These are phyloP conservation scores for Neurospora cerealis DNA, from an alignment of 495 filamentous ascomycete species.

Conservation along the genomic window DNA sequence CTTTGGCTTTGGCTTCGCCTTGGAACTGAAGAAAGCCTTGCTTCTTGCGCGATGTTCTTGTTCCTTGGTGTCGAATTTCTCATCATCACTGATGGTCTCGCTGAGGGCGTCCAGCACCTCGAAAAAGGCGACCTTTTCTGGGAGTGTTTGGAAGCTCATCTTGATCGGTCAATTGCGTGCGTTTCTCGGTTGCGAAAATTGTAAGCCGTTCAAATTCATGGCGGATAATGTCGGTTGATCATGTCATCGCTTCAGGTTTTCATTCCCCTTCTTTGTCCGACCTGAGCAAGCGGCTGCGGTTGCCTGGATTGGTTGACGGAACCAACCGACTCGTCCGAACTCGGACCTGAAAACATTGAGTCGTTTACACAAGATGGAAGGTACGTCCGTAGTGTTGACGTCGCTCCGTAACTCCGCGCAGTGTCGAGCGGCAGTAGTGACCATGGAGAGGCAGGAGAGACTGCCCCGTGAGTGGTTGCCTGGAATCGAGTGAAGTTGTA, in stretches of 20 bases:
- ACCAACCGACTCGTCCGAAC: background rate
- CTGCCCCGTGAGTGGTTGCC: background rate
- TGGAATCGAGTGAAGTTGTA: background rate
- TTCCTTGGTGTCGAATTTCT: conserved; percentile 13
- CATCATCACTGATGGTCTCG: conserved; percentile 11
- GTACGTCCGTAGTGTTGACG: background rate
- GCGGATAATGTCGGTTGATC: background rate
- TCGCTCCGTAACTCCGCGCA: background rate
- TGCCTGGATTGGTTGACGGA: background rate
- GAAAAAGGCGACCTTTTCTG: conserved; percentile 22
- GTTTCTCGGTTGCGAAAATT: background rate
- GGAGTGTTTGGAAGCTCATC: conserved; percentile 11
- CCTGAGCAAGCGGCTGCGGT: background rate
- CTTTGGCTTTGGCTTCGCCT: conserved; percentile 1
- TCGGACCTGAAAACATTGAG: background rate
- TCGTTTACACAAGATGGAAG: background rate
- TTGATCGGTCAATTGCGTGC: background rate
- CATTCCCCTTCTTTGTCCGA: background rate
- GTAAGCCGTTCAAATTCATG: background rate
- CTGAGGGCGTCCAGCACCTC: conserved; percentile 13
- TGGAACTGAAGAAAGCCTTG: conserved; percentile 13
- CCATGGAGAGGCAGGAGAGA: background rate
- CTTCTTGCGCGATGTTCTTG: conserved; percentile 10
- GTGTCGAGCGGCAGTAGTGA: background rate
- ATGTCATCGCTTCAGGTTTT: background rate